Evolutionary conservation across 306 rosid species (phyloP), one percentile per base, ranked within the genome.

Genomic region (Gillenia trifoliata): DNA sequence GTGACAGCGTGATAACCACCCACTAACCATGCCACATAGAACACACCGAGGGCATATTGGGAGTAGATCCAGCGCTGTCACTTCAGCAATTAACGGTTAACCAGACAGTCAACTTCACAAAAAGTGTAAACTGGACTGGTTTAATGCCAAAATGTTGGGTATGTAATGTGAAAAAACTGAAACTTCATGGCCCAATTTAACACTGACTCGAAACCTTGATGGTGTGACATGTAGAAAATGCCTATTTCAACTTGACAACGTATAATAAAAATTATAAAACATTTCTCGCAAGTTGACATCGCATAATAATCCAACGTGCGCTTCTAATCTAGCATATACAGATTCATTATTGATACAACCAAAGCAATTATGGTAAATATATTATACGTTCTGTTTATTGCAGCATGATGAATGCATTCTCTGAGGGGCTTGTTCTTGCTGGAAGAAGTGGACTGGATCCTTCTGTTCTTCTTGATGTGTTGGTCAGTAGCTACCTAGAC

Each of bases 371-470:
- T 34, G 68, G 67, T 33, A 75, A 64, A 36, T 6, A 50, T 59
- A 31, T 62, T 33, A 30, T 63, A 25, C 59, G 31, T 43, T 79
- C 8, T 75, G 45, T 60, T 60, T 47, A 49, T 65, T 70, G 66
- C 88, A 91, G 95, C 74, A 82, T 91, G 92, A 89, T 91, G 89
- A 89, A 89, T 89, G 95, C 97, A 72, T 89, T 91, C 78, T 86
- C 97, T 9, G 97, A 91, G 81, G 97, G 97, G 69, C 86, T 91
- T 77, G 83, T 83, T 60, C 85, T 89, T 67, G 91, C 92, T 33
- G 86, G 77, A 54, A 88, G 66, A 85, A 87, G 92, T 86, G 95
- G 95, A 52, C 84, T 91, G 82, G 79, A 75, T 73, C 89, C 92
- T 61, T n/a, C 38, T 55, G 88, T 85, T 54, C 89, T 89, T 88